phyloP scores from a whole-genome alignment of 2,329 filamentous ascomycete species.

The Aplosporella prunicola region DNA sequence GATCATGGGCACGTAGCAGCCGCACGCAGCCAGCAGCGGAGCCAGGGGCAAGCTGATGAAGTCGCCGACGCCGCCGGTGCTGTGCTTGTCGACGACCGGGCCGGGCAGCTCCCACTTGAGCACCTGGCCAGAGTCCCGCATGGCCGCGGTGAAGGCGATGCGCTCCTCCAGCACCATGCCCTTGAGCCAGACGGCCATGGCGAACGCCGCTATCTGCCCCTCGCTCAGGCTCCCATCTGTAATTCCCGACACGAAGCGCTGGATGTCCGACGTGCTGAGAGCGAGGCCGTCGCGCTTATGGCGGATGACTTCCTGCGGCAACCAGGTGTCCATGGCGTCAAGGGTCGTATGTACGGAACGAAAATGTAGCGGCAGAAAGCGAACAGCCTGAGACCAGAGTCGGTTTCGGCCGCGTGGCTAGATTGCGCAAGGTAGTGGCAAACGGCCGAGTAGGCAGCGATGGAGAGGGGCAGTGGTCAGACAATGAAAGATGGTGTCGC shows the following conservation, averaged over 20 bases:
- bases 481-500: too few species aligned
- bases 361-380: too few species aligned
- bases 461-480: too few species aligned
- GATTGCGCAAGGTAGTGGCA: too few species aligned
- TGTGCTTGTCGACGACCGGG: constrained; percentile 10
- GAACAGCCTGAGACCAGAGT: too few species aligned
- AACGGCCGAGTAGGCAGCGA: too few species aligned
- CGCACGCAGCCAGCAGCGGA: constrained; percentile 7
- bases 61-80: constrained; percentile 11
- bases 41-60: constrained; percentile 9
- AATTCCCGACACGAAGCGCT: constrained; percentile 9
- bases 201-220: constrained; percentile 10
- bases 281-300: constrained; percentile 11
- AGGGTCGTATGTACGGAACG: background rate
- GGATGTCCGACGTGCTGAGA: constrained; percentile 8
- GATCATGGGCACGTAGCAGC: constrained; percentile 12
- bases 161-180: constrained; percentile 10
- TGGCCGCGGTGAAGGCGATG: constrained; percentile 8
- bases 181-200: constrained; percentile 8
- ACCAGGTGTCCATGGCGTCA: constrained; percentile 8
- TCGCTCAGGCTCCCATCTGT: constrained; percentile 4
- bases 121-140: constrained; percentile 9
- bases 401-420: too few species aligned
- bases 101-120: constrained; percentile 5
- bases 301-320: constrained; percentile 11